Percentiles rank a stretch among this genome's conserved stretches.
These are phyloP conservation scores for Coelastrella sp. DNA, from an alignment of 139 green algal genomes.

Conservation along the genomic window DNA sequence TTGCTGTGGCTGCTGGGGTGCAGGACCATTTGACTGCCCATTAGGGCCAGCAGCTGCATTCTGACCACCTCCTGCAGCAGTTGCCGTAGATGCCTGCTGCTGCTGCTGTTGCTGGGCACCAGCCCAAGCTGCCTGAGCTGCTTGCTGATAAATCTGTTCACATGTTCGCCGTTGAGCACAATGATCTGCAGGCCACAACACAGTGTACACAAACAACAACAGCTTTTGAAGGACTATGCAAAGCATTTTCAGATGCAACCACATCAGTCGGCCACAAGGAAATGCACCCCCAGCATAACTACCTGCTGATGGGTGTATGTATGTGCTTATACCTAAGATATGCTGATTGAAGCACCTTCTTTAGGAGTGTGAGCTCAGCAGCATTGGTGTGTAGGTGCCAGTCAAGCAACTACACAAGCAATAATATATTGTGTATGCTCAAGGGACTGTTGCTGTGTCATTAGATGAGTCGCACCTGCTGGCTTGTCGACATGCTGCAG, in stretches of 20 bases:
- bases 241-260: too few relatives aligned
- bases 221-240: background rate
- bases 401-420: too few relatives aligned
- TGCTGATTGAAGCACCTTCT: background rate
- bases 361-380: too few relatives aligned
- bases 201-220: background rate
- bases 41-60: background rate
- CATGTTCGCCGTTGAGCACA: background rate
- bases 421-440: too few relatives aligned
- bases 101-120: constrained; percentile 2
- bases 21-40: background rate
- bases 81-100: background rate
- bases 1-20: background rate
- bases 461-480: constrained; percentile 44
- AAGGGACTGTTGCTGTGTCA: too few relatives aligned
- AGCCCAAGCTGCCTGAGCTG: constrained; percentile 39
- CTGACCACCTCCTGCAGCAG: background rate
- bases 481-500: constrained; percentile 58
- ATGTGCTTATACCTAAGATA: background rate
- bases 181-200: constrained; percentile 18
- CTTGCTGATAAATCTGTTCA: constrained; percentile 35
- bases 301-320: background rate
- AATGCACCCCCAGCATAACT: too few relatives aligned
- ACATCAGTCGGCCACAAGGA: too few relatives aligned
- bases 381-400: too few relatives aligned